Percentiles rank a stretch among this genome's conserved stretches.
phyloP scores from a whole-genome alignment of 192 early-diverging fungal genomes.

The Backusella psychrophila region DNA sequence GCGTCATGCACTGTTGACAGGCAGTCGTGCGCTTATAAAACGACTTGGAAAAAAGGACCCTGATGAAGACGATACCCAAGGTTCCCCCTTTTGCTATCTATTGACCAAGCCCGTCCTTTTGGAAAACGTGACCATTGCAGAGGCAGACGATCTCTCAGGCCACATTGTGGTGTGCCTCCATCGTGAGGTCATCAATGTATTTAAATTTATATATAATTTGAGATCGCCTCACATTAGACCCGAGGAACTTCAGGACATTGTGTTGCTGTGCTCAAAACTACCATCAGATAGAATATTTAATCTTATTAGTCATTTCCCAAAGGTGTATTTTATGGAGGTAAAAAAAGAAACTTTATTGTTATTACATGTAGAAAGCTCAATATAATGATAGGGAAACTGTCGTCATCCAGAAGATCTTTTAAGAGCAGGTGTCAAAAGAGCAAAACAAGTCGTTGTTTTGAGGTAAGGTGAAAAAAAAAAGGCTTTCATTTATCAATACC shows the following conservation, averaged over 20 bases:
- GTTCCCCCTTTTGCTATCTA: constrained; percentile 9
- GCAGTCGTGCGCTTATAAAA: constrained; percentile 8
- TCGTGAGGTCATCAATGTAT: constrained; percentile 33
- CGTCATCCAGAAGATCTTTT: constrained; percentile 45
- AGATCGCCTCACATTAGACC: constrained; percentile 31
- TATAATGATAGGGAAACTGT: constrained; percentile 43
- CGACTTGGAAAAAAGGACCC: constrained; percentile 1
- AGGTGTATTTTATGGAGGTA: constrained; percentile 43
- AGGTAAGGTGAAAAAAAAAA: not conserved
- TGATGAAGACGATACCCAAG: not conserved
- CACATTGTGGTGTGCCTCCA: constrained; percentile 45
- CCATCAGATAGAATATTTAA: constrained; percentile 37
- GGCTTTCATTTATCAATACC: not conserved
- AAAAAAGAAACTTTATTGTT: not conserved
- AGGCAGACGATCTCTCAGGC: not conserved
- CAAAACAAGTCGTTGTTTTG: constrained; percentile 46
- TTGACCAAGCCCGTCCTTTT: not conserved
- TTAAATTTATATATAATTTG: constrained; percentile 28
- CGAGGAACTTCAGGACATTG: constrained; percentile 45
- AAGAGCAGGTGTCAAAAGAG: constrained; percentile 43
- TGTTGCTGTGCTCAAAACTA: constrained; percentile 35
- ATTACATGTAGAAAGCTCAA: constrained; percentile 11
- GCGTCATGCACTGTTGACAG: constrained; percentile 17
- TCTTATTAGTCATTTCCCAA: constrained; percentile 37
- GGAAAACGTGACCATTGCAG: constrained; percentile 8